Evolutionary conservation across 768 basidiomycete genomes (phyloP).

Genomic region (Mycena belliarum): DNA sequence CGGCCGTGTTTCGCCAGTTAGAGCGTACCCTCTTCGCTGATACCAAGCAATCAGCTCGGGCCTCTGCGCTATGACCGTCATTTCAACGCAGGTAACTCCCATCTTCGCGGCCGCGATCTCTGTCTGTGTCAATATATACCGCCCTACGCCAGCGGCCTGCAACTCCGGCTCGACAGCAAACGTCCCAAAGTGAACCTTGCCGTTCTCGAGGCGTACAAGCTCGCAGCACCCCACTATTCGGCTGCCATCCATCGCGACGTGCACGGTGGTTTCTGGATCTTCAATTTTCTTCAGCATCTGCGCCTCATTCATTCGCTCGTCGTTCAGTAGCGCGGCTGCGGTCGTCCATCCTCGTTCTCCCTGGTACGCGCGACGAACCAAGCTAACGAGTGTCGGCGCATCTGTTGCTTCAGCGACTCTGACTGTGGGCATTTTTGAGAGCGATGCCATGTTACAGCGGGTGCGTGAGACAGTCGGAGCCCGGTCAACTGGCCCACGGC

Average conservation of each 20-base stretch:
- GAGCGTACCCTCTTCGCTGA: neutral
- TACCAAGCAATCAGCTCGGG: slow-evolving; percentile 5
- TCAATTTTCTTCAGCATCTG: neutral
- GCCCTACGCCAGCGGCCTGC: slow-evolving; percentile 5
- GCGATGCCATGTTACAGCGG: too few species aligned
- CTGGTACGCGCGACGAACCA: slow-evolving; percentile 10
- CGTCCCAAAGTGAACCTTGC: slow-evolving; percentile 8
- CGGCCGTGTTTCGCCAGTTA: slow-evolving; percentile 2
- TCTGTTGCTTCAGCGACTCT: slow-evolving; percentile 1
- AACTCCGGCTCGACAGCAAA: slow-evolving; percentile 11
- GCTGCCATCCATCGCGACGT: slow-evolving; percentile 3
- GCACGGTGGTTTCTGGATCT: neutral
- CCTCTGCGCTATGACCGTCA: slow-evolving; percentile 1
- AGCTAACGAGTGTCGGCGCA: neutral
- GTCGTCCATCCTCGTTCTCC: slow-evolving; percentile 11
- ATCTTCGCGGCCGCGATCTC: neutral
- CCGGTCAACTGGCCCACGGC: too few species aligned
- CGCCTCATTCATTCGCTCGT: neutral
- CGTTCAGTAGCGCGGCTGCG: neutral
- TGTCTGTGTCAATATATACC: slow-evolving; percentile 4
- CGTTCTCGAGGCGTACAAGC: neutral
- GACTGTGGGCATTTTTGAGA: neutral
- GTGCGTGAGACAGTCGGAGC: too few species aligned
- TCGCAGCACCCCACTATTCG: slow-evolving; percentile 10
- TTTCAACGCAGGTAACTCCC: neutral